Evolutionary conservation across 805 yeast species (phyloP), one percentile per base, ranked within the genome.

Genomic region (Sugiyamaella chiloensis): DNA sequence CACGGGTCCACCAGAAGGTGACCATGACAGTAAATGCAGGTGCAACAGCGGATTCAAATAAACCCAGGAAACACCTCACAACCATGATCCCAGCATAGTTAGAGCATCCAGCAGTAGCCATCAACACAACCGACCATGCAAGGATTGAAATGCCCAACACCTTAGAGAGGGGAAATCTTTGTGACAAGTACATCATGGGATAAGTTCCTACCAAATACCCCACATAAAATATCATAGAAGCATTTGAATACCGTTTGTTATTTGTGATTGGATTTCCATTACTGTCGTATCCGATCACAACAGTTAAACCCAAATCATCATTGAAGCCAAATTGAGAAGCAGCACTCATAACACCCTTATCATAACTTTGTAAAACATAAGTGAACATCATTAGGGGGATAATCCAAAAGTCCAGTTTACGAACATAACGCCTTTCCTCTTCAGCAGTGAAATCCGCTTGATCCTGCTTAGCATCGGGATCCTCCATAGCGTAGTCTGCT

Each of bases 21-120:
- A 82, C 79, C 42, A 80, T 60, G 24, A 78, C 67, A 24, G 77
- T 74, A 62, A 76, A 76, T 2, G 80, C 74, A 2, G 87, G 85
- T 16, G 79, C 73, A 20, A 80, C 73, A 17, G 73, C 67, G 50
- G 77, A 67, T 58, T 80, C 85, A 2, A 76, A 62, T 50, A 70
- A 60, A 12, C 85, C 85, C 24, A 79, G 60, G 34, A 78, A 56
- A 5, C 71, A 71, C 57, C 85, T 67, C 14, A 73, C 61, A 11
- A 71, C 69, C 24, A 78, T 54, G 41, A 79, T 69, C 0, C 80
- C 75, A 6, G 74, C 66, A 50, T 68, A 76, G 29, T 60, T 65
- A 30, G 68, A 58, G 8, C 81, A 74, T n/a, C 53, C 52, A 7
- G 56, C 56, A 11, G 46, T 32, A 34, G 56, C 50, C 12, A 49